Percentiles rank a stretch among this genome's conserved stretches.
Evolutionary conservation across 2,329 filamentous ascomycete genomes (phyloP).

Genomic region (Raffaelea deltoideospora): DNA sequence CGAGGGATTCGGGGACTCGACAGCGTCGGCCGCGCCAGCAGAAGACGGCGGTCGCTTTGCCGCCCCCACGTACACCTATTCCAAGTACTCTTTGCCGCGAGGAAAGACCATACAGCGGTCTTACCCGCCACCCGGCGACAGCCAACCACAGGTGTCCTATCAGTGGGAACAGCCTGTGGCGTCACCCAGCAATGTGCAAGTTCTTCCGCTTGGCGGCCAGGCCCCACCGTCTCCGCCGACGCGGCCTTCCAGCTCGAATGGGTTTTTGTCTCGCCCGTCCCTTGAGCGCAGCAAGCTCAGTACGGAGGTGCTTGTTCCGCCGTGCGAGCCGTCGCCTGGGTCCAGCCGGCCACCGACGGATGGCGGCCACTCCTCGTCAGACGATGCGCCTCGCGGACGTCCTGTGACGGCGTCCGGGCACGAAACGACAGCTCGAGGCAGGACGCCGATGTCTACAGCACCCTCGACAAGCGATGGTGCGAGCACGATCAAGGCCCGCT

Average conservation of each 20-base stretch:
- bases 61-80: conserved; percentile 68
- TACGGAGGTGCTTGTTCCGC: conserved; percentile 26
- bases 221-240: conserved; percentile 48
- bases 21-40: conserved; percentile 24
- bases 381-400: conserved; percentile 33
- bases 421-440: conserved; percentile 21
- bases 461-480: conserved; percentile 41
- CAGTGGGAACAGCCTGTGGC: conserved; percentile 45
- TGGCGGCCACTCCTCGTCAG: conserved; percentile 26
- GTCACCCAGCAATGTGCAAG: conserved; percentile 25
- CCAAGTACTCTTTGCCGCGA: conserved; percentile 69
- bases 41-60: too few species aligned
- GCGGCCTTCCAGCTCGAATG: conserved; percentile 41
- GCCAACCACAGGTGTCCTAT: conserved; percentile 35
- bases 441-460: conserved; percentile 34
- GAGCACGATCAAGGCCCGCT: conserved; percentile 35
- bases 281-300: conserved; percentile 35
- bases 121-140: conserved; percentile 43
- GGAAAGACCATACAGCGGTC: conserved; percentile 60
- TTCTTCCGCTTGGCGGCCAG: conserved; percentile 24
- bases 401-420: conserved; percentile 21
- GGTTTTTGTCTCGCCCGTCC: conserved; percentile 27
- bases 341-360: conserved; percentile 30
- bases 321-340: conserved; percentile 27
- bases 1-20: conserved; percentile 46